Evolutionary conservation across 495 filamentous ascomycete species (phyloP).

Genomic region (Filosporella fistucella): DNA sequence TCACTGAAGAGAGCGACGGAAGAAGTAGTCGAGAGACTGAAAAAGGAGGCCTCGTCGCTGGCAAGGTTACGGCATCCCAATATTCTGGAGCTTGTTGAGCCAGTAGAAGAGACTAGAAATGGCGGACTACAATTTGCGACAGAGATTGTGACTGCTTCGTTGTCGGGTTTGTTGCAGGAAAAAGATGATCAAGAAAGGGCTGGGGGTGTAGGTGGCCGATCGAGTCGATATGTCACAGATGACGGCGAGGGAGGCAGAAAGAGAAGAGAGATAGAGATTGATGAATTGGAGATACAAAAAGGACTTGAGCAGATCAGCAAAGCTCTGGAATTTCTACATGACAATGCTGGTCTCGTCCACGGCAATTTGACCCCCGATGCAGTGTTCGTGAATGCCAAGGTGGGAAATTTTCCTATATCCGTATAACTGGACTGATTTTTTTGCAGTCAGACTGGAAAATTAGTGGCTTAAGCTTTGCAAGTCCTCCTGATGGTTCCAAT

Average conservation of each 20-base stretch:
- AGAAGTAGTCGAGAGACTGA: conserved; percentile 84
- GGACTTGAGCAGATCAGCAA: conserved; percentile 89
- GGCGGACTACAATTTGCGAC: conserved; percentile 96
- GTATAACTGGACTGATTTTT: conserved; percentile 5
- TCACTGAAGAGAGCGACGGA: conserved; percentile 75
- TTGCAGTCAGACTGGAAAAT: conserved; percentile 93
- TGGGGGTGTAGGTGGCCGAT: conserved; percentile 59
- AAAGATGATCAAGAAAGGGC: conserved; percentile 84
- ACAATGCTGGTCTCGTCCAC: conserved; percentile 91
- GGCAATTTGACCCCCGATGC: conserved; percentile 93
- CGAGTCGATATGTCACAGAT: conserved; percentile 78
- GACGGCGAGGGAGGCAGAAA: conserved; percentile 68
- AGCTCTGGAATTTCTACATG: conserved; percentile 92
- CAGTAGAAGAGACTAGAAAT: conserved; percentile 86
- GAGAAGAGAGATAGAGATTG: conserved; percentile 85
- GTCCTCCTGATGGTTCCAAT: conserved; percentile 64
- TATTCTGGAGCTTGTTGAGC: conserved; percentile 88
- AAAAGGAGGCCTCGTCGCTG: conserved; percentile 83
- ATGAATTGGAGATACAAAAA: conserved; percentile 97
- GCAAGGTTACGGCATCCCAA: conserved; percentile 85
- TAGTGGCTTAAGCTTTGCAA: conserved; percentile 85
- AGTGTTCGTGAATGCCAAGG: conserved; percentile 92
- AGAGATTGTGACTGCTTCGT: conserved; percentile 79
- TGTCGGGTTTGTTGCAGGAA: conserved; percentile 77
- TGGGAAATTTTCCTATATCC: conserved; percentile 26